Conservation (phyloP, 2,329 filamentous ascomycete species). For the Triangularia setosa region DNA sequence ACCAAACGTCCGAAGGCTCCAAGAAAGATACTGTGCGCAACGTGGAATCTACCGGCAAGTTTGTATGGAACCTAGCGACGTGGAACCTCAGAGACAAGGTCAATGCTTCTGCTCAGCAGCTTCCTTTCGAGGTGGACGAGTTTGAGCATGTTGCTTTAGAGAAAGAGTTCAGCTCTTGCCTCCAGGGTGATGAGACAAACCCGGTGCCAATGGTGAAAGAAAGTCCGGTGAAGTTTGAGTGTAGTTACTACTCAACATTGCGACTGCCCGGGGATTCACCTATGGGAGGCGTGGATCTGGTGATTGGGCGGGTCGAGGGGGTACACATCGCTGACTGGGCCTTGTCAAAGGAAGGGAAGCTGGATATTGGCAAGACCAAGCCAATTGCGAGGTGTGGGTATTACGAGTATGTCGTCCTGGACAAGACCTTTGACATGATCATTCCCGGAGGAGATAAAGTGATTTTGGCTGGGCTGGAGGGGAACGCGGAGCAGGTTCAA, state of each 20-base stretch:
- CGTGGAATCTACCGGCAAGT: constrained; percentile 51
- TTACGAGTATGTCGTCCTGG: constrained; percentile 54
- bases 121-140: constrained; percentile 49
- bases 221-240: constrained; percentile 57
- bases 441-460: constrained; percentile 37
- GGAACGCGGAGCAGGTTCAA: constrained; percentile 9
- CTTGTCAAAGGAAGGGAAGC: constrained; percentile 46
- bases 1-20: constrained; percentile 43
- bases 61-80: constrained; percentile 58
- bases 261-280: constrained; percentile 53
- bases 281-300: constrained; percentile 54
- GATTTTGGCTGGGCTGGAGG: constrained; percentile 22
- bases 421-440: constrained; percentile 56
- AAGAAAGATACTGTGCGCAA: constrained; percentile 57
- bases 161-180: constrained; percentile 41
- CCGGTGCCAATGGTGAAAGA: constrained; percentile 49
- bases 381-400: constrained; percentile 60
- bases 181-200: constrained; percentile 20
- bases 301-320: constrained; percentile 54
- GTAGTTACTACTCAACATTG: constrained; percentile 51
- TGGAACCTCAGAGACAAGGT: constrained; percentile 52
- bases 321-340: constrained; percentile 55
- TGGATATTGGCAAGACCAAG: constrained; percentile 54
- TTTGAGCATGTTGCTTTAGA: constrained; percentile 47
- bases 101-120: constrained; percentile 50